A percentile compares a stretch with the other conserved stretches of the same genome.
phyloP scores from a whole-genome alignment of 2,329 filamentous ascomycete genomes.

The Monilinia vaccinii-corymbosi region DNA sequence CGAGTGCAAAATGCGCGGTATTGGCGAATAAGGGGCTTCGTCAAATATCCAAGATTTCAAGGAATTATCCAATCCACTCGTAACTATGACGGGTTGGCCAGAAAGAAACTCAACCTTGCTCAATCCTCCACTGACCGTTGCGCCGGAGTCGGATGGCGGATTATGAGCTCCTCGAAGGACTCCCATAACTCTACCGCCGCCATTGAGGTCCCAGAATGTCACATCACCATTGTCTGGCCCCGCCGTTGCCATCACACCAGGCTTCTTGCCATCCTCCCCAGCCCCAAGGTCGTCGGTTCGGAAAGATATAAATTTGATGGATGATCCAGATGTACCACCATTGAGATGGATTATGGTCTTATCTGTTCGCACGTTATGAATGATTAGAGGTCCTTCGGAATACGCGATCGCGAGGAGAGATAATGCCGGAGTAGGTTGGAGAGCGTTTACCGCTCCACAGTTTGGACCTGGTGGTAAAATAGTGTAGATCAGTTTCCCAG shows the following conservation, averaged over 20 bases:
- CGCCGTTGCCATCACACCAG: constrained; percentile 91
- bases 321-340: constrained; percentile 52
- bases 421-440: constrained; percentile 76
- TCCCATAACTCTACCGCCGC: constrained; percentile 77
- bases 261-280: constrained; percentile 72
- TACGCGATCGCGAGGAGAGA: constrained; percentile 86
- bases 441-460: constrained; percentile 74
- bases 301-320: constrained; percentile 79
- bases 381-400: constrained; percentile 63
- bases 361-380: constrained; percentile 77
- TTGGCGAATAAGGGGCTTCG: constrained; percentile 76
- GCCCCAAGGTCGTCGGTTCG: constrained; percentile 82
- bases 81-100: constrained; percentile 83
- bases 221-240: constrained; percentile 74
- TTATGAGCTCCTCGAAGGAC: constrained; percentile 83
- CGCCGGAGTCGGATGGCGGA: constrained; percentile 46
- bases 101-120: constrained; percentile 82
- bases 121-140: constrained; percentile 62
- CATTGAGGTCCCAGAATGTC: constrained; percentile 92
- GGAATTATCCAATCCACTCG: constrained; percentile 86
- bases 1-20: constrained; percentile 76
- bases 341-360: constrained; percentile 62
- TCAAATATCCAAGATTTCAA: constrained; percentile 97
- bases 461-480: constrained; percentile 66
- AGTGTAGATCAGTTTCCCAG: constrained; percentile 83